Evolutionary conservation across 1,139 yeast genomes (phyloP).

Genomic region (Wickerhamiella pararugosa): DNA sequence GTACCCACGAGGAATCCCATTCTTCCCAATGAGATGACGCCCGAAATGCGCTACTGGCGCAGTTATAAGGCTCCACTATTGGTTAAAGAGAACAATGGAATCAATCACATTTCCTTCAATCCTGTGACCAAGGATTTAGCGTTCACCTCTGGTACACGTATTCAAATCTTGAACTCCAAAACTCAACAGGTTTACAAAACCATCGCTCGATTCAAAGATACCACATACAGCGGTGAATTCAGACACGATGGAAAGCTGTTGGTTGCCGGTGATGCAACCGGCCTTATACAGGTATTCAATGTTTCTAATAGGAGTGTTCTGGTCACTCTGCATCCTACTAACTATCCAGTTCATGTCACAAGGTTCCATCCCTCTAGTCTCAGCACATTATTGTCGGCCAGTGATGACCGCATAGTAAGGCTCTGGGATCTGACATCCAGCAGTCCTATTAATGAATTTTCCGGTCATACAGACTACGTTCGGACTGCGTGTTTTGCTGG

Average conservation of each 20-base stretch:
- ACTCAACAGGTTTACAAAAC: slow-evolving; percentile 86
- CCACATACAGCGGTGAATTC: slow-evolving; percentile 75
- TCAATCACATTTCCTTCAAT: slow-evolving; percentile 75
- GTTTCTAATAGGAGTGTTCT: slow-evolving; percentile 68
- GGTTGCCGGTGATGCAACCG: slow-evolving; percentile 84
- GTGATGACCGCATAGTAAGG: slow-evolving; percentile 79
- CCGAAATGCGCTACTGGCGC: slow-evolving; percentile 92
- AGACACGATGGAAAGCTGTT: slow-evolving; percentile 69
- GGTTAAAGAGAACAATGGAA: slow-evolving; percentile 87
- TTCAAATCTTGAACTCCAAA: slow-evolving; percentile 82
- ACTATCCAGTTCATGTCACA: slow-evolving; percentile 88
- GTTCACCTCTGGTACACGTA: slow-evolving; percentile 79
- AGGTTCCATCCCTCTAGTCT: slow-evolving; percentile 67
- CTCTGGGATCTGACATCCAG: slow-evolving; percentile 75
- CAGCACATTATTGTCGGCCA: slow-evolving; percentile 67
- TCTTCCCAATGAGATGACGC: slow-evolving; percentile 70
- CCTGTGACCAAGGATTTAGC: slow-evolving; percentile 88
- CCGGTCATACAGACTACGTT: slow-evolving; percentile 77
- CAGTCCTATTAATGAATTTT: slow-evolving; percentile 51
- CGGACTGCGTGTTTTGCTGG: slow-evolving; percentile 61
- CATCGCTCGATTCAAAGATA: slow-evolving; percentile 80
- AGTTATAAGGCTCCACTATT: slow-evolving; percentile 67
- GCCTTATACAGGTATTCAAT: slow-evolving; percentile 70
- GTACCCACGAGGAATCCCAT: slow-evolving; percentile 60
- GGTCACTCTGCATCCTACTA: slow-evolving; percentile 65